Evolutionary conservation across 352 stramenopile genomes (phyloP).

Genomic region (Pythium dissimile): DNA sequence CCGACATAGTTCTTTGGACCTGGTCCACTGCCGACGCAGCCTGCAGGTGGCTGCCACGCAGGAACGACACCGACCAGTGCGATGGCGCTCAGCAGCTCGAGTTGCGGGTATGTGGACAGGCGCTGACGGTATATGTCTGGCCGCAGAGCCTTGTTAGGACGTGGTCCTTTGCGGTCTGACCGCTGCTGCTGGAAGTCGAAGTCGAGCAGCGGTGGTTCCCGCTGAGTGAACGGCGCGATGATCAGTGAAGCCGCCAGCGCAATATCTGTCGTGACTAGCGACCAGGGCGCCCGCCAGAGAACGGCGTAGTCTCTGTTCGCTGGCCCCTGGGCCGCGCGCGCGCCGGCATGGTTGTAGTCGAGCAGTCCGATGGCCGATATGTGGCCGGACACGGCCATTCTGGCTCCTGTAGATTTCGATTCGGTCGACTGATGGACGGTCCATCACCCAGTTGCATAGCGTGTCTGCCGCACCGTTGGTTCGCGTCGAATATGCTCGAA

Average conservation of each 20-base stretch:
- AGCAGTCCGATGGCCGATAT: background rate
- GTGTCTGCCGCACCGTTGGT: background rate
- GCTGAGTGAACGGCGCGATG: background rate
- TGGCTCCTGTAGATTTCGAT: background rate
- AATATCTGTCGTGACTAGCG: background rate
- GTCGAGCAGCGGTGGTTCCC: background rate
- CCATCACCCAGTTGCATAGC: conserved; percentile 23
- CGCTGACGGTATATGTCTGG: conserved; percentile 1
- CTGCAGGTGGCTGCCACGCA: background rate
- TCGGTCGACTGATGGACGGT: background rate
- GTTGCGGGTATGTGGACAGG: conserved; percentile 3
- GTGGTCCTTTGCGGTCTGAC: conserved; percentile 8
- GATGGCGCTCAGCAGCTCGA: conserved; percentile 11
- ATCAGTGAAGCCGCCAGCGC: background rate
- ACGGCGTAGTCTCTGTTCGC: background rate
- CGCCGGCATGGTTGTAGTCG: too few species aligned
- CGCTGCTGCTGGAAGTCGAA: background rate
- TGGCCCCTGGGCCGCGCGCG: background rate
- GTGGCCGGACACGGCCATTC: background rate
- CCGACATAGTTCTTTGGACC: conserved; percentile 13
- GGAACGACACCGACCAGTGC: background rate
- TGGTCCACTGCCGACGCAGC: background rate
- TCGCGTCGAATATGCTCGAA: background rate
- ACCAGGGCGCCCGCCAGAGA: background rate
- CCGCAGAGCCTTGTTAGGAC: conserved; percentile 17